Conservation (phyloP, 108 stramenopile genomes). For the Cylindrotheca fusiformis region DNA sequence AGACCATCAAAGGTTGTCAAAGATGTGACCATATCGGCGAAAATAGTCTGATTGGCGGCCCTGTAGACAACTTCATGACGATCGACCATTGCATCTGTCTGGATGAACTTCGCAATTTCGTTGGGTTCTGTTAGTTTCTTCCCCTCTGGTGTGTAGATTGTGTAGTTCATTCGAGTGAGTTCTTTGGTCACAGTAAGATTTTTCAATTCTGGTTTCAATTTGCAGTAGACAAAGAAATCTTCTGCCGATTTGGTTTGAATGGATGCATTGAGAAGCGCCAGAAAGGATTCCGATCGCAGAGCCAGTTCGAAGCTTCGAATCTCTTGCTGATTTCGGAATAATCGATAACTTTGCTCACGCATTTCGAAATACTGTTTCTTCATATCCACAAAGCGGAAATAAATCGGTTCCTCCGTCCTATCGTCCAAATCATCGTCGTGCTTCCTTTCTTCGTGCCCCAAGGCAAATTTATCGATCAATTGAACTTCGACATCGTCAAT, state of each 20-base stretch:
- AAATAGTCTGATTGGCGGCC: constrained; percentile 69
- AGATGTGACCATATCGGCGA: constrained; percentile 61
- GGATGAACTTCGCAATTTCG: constrained; percentile 13
- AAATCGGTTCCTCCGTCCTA: too few species aligned
- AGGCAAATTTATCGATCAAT: too few species aligned
- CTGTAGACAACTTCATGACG: constrained; percentile 34
- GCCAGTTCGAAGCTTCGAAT: constrained; percentile 8
- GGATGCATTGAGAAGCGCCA: constrained; percentile 3
- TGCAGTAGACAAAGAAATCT: constrained; percentile 57
- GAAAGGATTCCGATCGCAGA: background rate
- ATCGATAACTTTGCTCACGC: too few species aligned
- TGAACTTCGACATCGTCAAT: too few species aligned
- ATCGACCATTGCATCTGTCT: constrained; percentile 1
- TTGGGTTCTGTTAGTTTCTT: constrained; percentile 10
- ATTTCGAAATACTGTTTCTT: too few species aligned
- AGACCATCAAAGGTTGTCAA: constrained; percentile 33
- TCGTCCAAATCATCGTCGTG: too few species aligned
- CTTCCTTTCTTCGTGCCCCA: too few species aligned
- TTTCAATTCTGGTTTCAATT: constrained; percentile 46
- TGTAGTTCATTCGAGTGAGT: constrained; percentile 67
- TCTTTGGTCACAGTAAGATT: constrained; percentile 71
- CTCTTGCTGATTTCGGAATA: background rate
- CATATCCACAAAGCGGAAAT: too few species aligned
- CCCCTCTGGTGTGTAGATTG: constrained; percentile 26
- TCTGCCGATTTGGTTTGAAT: constrained; percentile 13